These are phyloP conservation scores for Xylaria sp. DNA, from an alignment of 2,329 filamentous ascomycete genomes.

Conservation along the genomic window DNA sequence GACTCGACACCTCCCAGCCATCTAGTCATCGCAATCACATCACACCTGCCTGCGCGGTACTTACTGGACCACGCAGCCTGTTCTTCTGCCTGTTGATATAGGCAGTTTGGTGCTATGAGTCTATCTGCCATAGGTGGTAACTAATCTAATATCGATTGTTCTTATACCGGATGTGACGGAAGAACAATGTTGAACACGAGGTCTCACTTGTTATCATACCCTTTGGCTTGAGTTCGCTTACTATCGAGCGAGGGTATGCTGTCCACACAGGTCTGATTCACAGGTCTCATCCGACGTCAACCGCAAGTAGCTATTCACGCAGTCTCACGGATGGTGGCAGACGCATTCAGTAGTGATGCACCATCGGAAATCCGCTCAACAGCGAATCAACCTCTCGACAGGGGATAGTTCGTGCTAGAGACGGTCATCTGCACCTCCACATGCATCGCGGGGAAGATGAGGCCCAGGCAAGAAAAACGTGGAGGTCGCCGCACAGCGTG, in stretches of 20 bases:
- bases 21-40: conserved; percentile 19
- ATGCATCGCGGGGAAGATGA: conserved; percentile 38
- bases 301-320: conserved; percentile 9
- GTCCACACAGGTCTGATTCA: background rate
- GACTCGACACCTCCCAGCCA: conserved; percentile 16
- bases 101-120: background rate
- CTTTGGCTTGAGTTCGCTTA: too few species aligned
- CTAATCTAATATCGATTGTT: background rate
- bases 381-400: conserved; percentile 30
- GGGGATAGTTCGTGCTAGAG: conserved; percentile 36
- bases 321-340: background rate
- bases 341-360: background rate
- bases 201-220: background rate
- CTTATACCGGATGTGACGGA: conserved; percentile 20
- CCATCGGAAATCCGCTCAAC: background rate
- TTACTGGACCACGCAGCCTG: conserved; percentile 14
- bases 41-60: conserved; percentile 23
- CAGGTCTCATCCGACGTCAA: background rate
- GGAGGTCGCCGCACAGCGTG: conserved; percentile 38
- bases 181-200: background rate
- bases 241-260: too few species aligned
- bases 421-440: conserved; percentile 41
- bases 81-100: background rate
- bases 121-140: background rate
- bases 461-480: conserved; percentile 38